These are phyloP conservation scores for Cladophialophora bantiana DNA, from an alignment of 2,329 filamentous ascomycete species.

Conservation along the genomic window DNA sequence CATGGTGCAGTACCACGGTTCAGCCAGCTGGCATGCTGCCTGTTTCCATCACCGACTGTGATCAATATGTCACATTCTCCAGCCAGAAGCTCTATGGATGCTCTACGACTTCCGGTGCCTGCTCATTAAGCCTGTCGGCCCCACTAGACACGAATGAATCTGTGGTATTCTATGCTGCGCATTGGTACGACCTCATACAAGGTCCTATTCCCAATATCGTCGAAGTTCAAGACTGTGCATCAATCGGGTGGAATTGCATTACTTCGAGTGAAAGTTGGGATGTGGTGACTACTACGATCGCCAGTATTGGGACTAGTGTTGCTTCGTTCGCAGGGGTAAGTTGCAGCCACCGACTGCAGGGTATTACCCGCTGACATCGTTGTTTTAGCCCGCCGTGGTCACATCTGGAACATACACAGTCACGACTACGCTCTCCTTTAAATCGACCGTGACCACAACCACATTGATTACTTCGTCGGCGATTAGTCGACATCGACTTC, in stretches of 20 bases:
- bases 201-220: constrained; percentile 29
- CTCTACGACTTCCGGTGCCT: not conserved
- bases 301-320: constrained; percentile 22
- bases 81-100: constrained; percentile 30
- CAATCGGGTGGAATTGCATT: constrained; percentile 21
- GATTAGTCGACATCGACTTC: constrained; percentile 20
- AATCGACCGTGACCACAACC: constrained; percentile 23
- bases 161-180: constrained; percentile 34
- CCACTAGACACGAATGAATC: constrained; percentile 8
- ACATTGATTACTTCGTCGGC: constrained; percentile 17
- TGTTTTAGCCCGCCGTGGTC: constrained; percentile 21
- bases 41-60: constrained; percentile 37
- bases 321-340: constrained; percentile 30
- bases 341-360: not conserved
- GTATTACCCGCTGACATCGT: not conserved
- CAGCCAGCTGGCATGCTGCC: constrained; percentile 30
- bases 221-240: constrained; percentile 30
- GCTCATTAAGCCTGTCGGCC: not conserved
- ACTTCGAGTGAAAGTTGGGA: constrained; percentile 35
- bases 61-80: constrained; percentile 39
- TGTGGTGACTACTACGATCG: constrained; percentile 20
- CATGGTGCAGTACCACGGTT: constrained; percentile 35
- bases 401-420: constrained; percentile 21
- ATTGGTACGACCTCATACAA: constrained; percentile 35
- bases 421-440: constrained; percentile 28